Evolutionary conservation across 2,329 filamentous ascomycete species (phyloP).

Genomic region (Pseudocercospora ulei): DNA sequence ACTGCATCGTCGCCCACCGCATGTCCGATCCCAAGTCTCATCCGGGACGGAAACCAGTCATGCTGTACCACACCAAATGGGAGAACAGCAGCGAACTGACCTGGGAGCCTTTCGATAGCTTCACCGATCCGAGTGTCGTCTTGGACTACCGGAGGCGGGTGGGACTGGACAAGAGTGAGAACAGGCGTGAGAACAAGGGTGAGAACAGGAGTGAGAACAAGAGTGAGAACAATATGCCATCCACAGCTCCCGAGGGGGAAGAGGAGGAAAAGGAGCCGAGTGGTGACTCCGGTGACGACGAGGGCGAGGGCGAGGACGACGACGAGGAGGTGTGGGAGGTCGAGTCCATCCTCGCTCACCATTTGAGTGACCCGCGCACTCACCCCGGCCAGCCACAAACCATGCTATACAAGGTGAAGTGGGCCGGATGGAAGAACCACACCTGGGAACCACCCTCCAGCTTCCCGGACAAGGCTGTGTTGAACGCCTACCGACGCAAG

Average conservation of each 20-base stretch:
- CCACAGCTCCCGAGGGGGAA: not conserved
- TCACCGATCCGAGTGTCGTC: conserved; percentile 27
- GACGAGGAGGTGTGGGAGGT: conserved; percentile 23
- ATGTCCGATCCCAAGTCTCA: conserved; percentile 30
- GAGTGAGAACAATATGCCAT: not conserved
- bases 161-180: conserved; percentile 14
- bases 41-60: conserved; percentile 25
- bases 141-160: conserved; percentile 25
- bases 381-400: conserved; percentile 28
- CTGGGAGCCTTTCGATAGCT: conserved; percentile 33
- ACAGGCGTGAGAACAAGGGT: conserved; percentile 1
- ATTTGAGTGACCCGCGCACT: conserved; percentile 25
- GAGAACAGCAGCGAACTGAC: conserved; percentile 29
- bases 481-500: conserved; percentile 23
- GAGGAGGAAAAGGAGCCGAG: not conserved
- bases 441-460: conserved; percentile 28
- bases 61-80: conserved; percentile 34
- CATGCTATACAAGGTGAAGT: conserved; percentile 31
- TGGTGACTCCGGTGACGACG: too few species aligned
- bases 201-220: conserved; percentile 25
- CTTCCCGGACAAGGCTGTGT: conserved; percentile 21
- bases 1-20: conserved; percentile 28
- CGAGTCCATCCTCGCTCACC: conserved; percentile 27
- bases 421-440: conserved; percentile 26
- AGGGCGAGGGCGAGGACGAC: conserved; percentile 8